Base-by-base conservation (phyloP, 176 grass and related monocot species). In the Paspalum notatum region DNA sequence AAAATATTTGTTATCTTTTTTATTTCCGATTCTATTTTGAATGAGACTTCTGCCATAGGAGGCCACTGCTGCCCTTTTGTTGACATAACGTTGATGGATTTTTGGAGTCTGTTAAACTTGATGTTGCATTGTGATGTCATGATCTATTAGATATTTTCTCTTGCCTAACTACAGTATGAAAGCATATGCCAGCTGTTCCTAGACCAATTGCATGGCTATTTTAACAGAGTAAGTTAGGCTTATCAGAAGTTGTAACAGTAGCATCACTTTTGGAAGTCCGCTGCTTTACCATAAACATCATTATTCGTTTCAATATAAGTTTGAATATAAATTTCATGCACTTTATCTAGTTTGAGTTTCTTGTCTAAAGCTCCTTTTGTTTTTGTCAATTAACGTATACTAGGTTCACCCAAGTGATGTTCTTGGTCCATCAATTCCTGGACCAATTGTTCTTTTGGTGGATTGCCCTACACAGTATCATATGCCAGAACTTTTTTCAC, bases 351-450 rank as follows among this genome's bases (percentile, higher is more conserved):
- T 24, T 83, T 80, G 27, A 12, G 60, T 59, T 72, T 57, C 42
- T 49, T 76, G 10, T 65, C 37, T 80, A 53, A 90, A 73, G 13
- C 65, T 60, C 12, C 5, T 89, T 89, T 76, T 43, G 62, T 21
- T 75, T 75, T 79, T 82, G 52, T 71, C 46, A 65, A 81, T 84
- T 83, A 70, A 74, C 40, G 59, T 81, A n/a, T n/a, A n/a, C 44
- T 80, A 98, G 95, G 92, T 98, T 83, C 85, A 93, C 86, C 92
- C 95, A 78, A 89, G 78, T 79, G 95, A 98, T 76, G 95, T 98
- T 80, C 88, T 98, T 48, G 90, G 81, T 11, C 90, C 86, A 1
- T 84, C 92, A 78, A 78, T 82, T 83, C 86, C 90, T 82, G 92
- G 95, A 71, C 92, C 95, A 12, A 86, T 81, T 67, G 79, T 95